Base-by-base conservation (phyloP, 2,329 filamentous ascomycete species). In the Ceratocystis diversiconidia region DNA sequence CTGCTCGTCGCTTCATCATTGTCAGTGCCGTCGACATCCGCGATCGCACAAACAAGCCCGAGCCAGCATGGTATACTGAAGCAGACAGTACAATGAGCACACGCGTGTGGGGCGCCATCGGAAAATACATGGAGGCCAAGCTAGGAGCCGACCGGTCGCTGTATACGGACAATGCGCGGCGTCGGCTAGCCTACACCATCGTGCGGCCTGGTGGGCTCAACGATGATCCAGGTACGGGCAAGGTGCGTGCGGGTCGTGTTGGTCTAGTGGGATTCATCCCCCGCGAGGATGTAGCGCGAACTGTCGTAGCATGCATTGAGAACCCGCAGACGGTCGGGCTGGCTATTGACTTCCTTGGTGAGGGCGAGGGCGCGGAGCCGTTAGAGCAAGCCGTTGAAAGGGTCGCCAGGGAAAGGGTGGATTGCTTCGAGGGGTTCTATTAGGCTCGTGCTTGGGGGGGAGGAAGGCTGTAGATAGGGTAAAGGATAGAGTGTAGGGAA, bases 1-100 rank as follows among this genome's bases (percentile, higher is more conserved):
- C 44, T 25, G 30, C 8, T 78, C 55, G 55, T 30, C 55, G 55
- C 55, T 32, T 78, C 67, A 72, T 81, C 65, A 75, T 77, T 62
- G 74, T 80, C 64, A 78, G 76, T 6, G 77, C 78, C 0, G 70
- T 79, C 1, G 75, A 79, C 68, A 73, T 79, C 22, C 71, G 79
- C 22, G 77, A 78, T 70, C 72, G 73, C 1, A 72, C 73, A 65
- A 43, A n/a, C 25, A 70, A 68, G 70, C 73, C 74, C 2, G 72
- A 72, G 43, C 78, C 76, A 32, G 73, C 72, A 19, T 80, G 76
- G 78, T 79, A 79, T 68, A 71, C 73, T 28, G 74, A 77, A 2
- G 71, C 69, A 28, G 76, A 78, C 64, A 68, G 70, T 28, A 71
- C 72, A 44, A 66, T 72, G 48, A 76, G 74, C 64, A 71, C 75